These are phyloP conservation scores for Podila minutissima DNA, from an alignment of 192 early-diverging fungal genomes.

Conservation along the genomic window DNA sequence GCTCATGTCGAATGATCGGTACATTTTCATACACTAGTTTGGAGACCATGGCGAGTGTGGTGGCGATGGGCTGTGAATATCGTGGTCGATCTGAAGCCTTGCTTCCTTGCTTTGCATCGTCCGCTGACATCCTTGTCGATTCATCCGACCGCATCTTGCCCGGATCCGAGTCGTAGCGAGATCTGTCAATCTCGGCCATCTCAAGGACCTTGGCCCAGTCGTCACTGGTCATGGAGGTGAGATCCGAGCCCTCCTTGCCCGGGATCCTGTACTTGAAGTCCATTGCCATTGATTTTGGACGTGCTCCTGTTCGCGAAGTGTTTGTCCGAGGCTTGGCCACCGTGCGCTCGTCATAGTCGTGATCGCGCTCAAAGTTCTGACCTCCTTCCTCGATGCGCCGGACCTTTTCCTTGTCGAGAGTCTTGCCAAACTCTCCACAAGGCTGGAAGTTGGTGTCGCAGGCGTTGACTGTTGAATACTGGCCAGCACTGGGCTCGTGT, in stretches of 20 bases:
- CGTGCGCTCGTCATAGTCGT: slow-evolving; percentile 41
- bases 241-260: slow-evolving; percentile 35
- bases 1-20: slow-evolving; percentile 59
- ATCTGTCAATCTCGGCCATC: slow-evolving; percentile 44
- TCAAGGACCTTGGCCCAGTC: slow-evolving; percentile 42
- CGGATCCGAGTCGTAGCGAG: slow-evolving; percentile 14
- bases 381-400: slow-evolving; percentile 42
- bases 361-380: slow-evolving; percentile 40
- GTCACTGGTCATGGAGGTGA: slow-evolving; percentile 26
- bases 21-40: slow-evolving; percentile 64
- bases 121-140: neutral
- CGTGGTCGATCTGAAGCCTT: slow-evolving; percentile 33
- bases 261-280: slow-evolving; percentile 33
- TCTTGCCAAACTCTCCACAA: slow-evolving; percentile 49
- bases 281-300: slow-evolving; percentile 30
- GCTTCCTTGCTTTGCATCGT: neutral
- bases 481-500: slow-evolving; percentile 42
- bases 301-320: slow-evolving; percentile 4
- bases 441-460: slow-evolving; percentile 53
- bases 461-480: slow-evolving; percentile 48
- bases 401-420: slow-evolving; percentile 40
- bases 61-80: slow-evolving; percentile 59
- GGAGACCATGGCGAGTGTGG: slow-evolving; percentile 58
- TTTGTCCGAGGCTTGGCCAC: slow-evolving; percentile 11
- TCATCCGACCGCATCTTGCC: slow-evolving; percentile 5